Evolutionary conservation across 2,329 filamentous ascomycete genomes (phyloP), one percentile per base, ranked within the genome.

Genomic region (Ceratocystiopsis brevicomis): DNA sequence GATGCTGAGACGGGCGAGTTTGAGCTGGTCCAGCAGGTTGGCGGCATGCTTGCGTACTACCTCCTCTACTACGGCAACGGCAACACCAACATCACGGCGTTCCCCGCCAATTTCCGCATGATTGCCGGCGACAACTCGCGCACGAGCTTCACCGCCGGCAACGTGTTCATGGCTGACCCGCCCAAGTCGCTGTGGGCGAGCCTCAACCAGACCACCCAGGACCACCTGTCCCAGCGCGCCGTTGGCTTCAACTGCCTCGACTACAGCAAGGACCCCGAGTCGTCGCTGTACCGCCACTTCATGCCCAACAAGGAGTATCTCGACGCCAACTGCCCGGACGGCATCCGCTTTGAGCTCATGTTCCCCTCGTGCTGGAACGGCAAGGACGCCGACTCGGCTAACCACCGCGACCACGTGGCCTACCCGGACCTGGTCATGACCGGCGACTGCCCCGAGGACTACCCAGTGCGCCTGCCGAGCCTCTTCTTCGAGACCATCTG

Each of bases 201-300:
- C 2, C 63, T 75, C 6, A 72, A 78, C 47, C 70, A 73, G 53
- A 80, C 78, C 12, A 60, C 56, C 39, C 86, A 93, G 63, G 59
- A 61, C 15, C 72, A 77, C 42, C 71, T 95, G 35, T 64, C 63
- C 41, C 81, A 93, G 65, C 85, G 87, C 48, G 84, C 87, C 11
- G 53, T 95, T 25, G 88, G 90, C 4, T 94, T 94, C 72, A 96
- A 96, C 68, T 96, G 90, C 61, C 64, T 98, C 47, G 78, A 96
- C 71, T 95, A 95, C 57, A 54, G 53, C 32, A 65, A 60, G 19
- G 53, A 59, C 0, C 65, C 81, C 2, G 86, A 94, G 59, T 69
- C 71, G 1, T 81, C 86, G 14, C 69, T 93, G 34, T 81, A 76
- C 59, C 84, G 87, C 50, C 87, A 94, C 59, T 77, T 73, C 56